phyloP scores from a whole-genome alignment of 139 green algal species.

The Micromonas commoda region DNA sequence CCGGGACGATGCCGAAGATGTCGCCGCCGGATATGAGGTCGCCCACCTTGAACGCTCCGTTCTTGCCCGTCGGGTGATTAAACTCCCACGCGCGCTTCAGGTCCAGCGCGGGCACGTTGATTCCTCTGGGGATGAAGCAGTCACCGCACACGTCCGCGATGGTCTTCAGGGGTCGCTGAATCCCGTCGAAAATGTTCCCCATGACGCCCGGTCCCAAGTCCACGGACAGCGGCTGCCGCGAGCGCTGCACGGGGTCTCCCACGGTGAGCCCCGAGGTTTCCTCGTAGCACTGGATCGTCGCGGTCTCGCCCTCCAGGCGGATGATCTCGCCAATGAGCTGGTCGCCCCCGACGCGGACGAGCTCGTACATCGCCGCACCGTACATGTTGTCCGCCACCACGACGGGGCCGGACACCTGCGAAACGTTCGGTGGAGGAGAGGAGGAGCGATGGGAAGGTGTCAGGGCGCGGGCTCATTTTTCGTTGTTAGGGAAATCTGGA shows the following conservation, averaged over 20 bases:
- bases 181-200: conserved; percentile 98
- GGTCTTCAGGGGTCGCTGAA: conserved; percentile 86
- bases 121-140: conserved; percentile 93
- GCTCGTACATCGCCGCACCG: conserved; percentile 96
- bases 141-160: conserved; percentile 77
- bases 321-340: conserved; percentile 99
- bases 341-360: conserved; percentile 89
- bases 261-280: conserved; percentile 94
- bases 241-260: conserved; percentile 77
- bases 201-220: conserved; percentile 94
- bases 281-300: conserved; percentile 97
- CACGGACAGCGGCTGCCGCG: conserved; percentile 83
- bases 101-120: conserved; percentile 88
- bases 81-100: conserved; percentile 83
- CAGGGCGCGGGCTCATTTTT: no score
- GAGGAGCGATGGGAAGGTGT: no score
- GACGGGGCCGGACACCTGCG: conserved; percentile 86
- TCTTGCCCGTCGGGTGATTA: conserved; percentile 18
- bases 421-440: no score
- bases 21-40: conserved; percentile 88
- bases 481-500: no score
- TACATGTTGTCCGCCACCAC: conserved; percentile 92
- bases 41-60: conserved; percentile 59
- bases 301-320: conserved; percentile 88
- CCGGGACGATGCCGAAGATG: conserved; percentile 84